These are phyloP conservation scores for Hypoxylon sp. DNA, from an alignment of 2,329 filamentous ascomycete genomes.

Conservation along the genomic window DNA sequence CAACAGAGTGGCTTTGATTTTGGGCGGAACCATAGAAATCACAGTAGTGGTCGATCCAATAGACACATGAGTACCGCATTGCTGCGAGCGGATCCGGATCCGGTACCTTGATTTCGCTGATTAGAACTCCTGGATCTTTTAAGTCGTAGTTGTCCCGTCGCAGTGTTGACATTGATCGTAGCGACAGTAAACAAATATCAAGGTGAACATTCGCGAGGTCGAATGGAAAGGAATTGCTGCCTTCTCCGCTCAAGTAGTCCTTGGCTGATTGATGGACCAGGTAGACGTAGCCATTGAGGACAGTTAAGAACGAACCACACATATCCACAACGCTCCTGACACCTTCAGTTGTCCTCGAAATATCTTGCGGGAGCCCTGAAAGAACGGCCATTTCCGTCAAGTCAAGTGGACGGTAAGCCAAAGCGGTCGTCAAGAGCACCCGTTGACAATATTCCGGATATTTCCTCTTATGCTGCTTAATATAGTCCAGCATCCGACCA, in stretches of 20 bases:
- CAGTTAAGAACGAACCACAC: constrained; percentile 53
- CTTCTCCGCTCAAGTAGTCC: constrained; percentile 47
- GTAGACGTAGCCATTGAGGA: constrained; percentile 42
- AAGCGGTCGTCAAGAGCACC: constrained; percentile 46
- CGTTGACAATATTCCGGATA: constrained; percentile 44
- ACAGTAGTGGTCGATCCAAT: constrained; percentile 48
- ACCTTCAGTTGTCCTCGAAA: neutral
- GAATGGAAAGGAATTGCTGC: constrained; percentile 42
- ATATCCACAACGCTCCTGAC: constrained; percentile 43
- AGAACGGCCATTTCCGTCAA: constrained; percentile 47
- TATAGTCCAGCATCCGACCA: constrained; percentile 48
- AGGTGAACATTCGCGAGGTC: constrained; percentile 42
- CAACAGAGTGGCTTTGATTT: constrained; percentile 27
- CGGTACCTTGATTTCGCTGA: constrained; percentile 34
- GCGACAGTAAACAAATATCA: constrained; percentile 46
- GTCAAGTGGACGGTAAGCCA: constrained; percentile 49
- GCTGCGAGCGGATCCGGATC: constrained; percentile 40
- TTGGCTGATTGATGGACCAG: constrained; percentile 56
- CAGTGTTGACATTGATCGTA: constrained; percentile 46
- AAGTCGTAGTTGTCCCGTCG: constrained; percentile 49
- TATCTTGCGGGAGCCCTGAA: neutral
- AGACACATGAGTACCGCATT: constrained; percentile 45
- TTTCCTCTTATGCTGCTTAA: constrained; percentile 36
- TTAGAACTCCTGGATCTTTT: constrained; percentile 27
- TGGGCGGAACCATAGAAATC: neutral